phyloP scores from a whole-genome alignment of 1,139 yeast species.

The Sugiyamaella pinicola region DNA sequence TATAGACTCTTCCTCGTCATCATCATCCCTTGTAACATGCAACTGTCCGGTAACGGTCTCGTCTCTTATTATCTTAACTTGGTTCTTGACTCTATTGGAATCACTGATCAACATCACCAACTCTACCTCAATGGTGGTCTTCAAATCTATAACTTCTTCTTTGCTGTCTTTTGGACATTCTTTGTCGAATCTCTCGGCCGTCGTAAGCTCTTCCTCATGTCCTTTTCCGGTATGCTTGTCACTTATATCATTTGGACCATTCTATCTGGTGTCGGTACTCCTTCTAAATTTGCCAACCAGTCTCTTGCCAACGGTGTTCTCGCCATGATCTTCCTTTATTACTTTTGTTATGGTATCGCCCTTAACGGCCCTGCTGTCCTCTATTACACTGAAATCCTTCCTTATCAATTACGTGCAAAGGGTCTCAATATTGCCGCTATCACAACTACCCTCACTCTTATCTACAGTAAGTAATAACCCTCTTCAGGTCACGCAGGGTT shows the following conservation, averaged over 20 bases:
- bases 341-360: slow-evolving; percentile 29
- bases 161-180: slow-evolving; percentile 63
- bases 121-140: slow-evolving; percentile 40
- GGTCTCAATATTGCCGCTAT: slow-evolving; percentile 38
- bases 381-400: slow-evolving; percentile 47
- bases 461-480: too few relatives aligned
- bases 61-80: slow-evolving; percentile 30
- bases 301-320: slow-evolving; percentile 33
- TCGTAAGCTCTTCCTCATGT: slow-evolving; percentile 56
- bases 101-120: slow-evolving; percentile 27
- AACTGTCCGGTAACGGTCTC: slow-evolving; percentile 31
- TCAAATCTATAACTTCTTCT: slow-evolving; percentile 73
- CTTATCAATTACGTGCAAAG: slow-evolving; percentile 46
- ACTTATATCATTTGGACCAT: slow-evolving; percentile 34
- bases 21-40: slow-evolving; percentile 33
- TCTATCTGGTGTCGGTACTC: slow-evolving; percentile 23
- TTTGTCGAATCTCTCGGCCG: slow-evolving; percentile 27
- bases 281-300: slow-evolving; percentile 26
- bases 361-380: slow-evolving; percentile 38
- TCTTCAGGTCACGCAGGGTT: too few relatives aligned
- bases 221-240: slow-evolving; percentile 29
- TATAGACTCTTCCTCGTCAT: slow-evolving; percentile 46
- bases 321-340: slow-evolving; percentile 34
- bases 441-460: slow-evolving; percentile 12
- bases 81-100: slow-evolving; percentile 30